Percentiles rank a stretch among this genome's conserved stretches.
These are phyloP conservation scores for Pseudotsuga menziesii DNA, from an alignment of 75 land plant species.

Conservation along the genomic window DNA sequence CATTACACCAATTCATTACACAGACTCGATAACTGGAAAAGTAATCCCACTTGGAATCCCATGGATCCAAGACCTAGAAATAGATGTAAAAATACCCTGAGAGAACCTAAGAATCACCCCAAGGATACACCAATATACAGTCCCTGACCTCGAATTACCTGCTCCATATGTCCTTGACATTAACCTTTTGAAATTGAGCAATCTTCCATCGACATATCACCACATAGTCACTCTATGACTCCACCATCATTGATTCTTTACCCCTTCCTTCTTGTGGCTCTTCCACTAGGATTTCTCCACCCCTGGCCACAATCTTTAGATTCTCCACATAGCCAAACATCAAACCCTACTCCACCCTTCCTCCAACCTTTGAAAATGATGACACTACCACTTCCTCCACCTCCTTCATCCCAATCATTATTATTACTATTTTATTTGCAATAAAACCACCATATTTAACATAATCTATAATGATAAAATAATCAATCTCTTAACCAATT, in stretches of 20 bases:
- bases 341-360: no score
- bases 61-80: conserved; percentile 46
- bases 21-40: conserved; percentile 31
- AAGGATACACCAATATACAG: conserved; percentile 46
- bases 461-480: no score
- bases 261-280: conserved; percentile 39
- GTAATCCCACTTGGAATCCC: conserved; percentile 18
- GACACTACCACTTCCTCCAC: no score
- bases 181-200: conserved; percentile 34
- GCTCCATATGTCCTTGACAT: conserved; percentile 35
- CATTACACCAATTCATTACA: conserved; percentile 41
- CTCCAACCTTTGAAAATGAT: no score
- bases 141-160: conserved; percentile 48
- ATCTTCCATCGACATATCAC: conserved; percentile 47
- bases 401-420: no score
- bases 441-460: no score
- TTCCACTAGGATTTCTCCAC: conserved; percentile 24
- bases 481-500: no score
- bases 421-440: no score
- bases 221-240: conserved; percentile 24
- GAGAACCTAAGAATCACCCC: conserved; percentile 44
- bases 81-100: conserved; percentile 50
- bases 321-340: conserved; percentile 14
- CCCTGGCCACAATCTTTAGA: conserved; percentile 25
- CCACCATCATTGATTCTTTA: conserved; percentile 40